Evolutionary conservation across 2,329 filamentous ascomycete genomes (phyloP).

Genomic region (Didymella exigua): DNA sequence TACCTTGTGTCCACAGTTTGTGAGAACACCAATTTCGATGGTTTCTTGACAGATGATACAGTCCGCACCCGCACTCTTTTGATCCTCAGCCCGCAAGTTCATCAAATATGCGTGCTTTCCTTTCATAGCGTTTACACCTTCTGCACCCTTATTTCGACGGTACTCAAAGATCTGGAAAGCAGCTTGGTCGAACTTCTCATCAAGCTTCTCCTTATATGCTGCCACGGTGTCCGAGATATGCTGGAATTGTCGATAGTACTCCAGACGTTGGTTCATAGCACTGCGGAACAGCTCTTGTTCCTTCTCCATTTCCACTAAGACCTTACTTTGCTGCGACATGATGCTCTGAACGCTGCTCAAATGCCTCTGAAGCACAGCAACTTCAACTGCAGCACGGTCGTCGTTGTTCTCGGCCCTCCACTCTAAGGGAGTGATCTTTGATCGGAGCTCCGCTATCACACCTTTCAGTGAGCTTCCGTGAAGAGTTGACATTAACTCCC

Average conservation of each 20-base stretch:
- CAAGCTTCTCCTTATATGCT: conserved; percentile 70
- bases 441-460: conserved; percentile 71
- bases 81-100: conserved; percentile 67
- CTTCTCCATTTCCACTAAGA: conserved; percentile 60
- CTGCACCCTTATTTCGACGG: conserved; percentile 59
- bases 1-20: conserved; percentile 77
- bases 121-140: conserved; percentile 66
- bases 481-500: conserved; percentile 55
- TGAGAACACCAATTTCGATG: conserved; percentile 81
- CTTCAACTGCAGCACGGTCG: conserved; percentile 65
- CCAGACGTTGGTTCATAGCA: conserved; percentile 83
- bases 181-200: conserved; percentile 60
- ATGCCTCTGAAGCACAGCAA: conserved; percentile 67
- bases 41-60: conserved; percentile 84
- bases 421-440: conserved; percentile 64
- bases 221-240: conserved; percentile 86
- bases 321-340: conserved; percentile 59
- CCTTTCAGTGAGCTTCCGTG: conserved; percentile 70
- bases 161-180: conserved; percentile 52
- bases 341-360: conserved; percentile 64
- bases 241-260: conserved; percentile 91
- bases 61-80: conserved; percentile 61
- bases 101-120: conserved; percentile 77
- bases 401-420: conserved; percentile 62
- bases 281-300: conserved; percentile 78